These are phyloP conservation scores for Aegilops tauschii DNA, from an alignment of 176 grass and related monocot genomes.

Conservation along the genomic window DNA sequence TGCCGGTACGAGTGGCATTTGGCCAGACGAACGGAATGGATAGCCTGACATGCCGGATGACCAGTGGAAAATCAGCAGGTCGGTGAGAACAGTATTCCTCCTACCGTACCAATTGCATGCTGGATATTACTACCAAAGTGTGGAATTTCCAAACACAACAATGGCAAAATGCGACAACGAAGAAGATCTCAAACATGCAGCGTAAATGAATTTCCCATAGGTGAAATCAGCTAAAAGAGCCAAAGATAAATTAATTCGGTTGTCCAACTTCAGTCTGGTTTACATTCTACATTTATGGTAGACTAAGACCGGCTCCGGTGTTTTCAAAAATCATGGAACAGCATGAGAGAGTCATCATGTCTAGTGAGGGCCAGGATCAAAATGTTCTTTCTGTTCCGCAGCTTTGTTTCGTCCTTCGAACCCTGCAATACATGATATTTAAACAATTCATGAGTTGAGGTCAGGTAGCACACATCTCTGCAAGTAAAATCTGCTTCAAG, in stretches of 20 bases:
- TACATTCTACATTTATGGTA: not conserved
- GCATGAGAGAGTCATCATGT: not conserved
- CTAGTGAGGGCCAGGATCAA: conserved; percentile 47
- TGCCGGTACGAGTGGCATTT: not conserved
- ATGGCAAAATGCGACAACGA: not conserved
- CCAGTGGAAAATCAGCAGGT: not conserved
- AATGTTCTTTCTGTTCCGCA: conserved; percentile 36
- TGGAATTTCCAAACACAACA: not conserved
- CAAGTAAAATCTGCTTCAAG: not conserved
- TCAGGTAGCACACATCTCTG: not conserved
- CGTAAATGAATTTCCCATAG: not conserved
- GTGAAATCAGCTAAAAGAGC: not conserved
- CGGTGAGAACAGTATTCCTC: not conserved
- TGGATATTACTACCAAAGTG: not conserved
- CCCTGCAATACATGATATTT: conserved; percentile 36
- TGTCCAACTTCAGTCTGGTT: not conserved
- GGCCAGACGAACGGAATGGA: not conserved
- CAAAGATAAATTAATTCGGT: not conserved
- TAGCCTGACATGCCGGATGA: not conserved
- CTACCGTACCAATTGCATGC: not conserved
- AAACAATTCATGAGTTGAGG: conserved; percentile 26
- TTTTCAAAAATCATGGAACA: conserved; percentile 36
- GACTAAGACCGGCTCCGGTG: not conserved
- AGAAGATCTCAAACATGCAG: not conserved
- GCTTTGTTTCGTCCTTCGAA: conserved; percentile 41